These are phyloP conservation scores for Saccharata proteae DNA, from an alignment of 2,329 filamentous ascomycete genomes.

Conservation along the genomic window DNA sequence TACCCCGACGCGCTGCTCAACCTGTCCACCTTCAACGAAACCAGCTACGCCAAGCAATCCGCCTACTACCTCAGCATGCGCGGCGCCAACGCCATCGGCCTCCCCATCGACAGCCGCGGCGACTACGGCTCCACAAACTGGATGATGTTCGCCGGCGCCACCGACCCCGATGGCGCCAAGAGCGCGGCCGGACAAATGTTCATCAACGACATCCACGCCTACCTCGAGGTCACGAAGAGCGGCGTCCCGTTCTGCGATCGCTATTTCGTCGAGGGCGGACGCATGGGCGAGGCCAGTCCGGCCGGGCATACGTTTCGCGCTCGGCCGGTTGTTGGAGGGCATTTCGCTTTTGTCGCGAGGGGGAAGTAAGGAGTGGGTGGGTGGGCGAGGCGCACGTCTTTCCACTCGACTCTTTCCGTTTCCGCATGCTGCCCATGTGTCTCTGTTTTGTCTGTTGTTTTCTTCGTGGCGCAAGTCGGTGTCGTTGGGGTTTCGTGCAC, in stretches of 20 bases:
- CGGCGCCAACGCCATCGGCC: slow-evolving; percentile 18
- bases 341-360: slow-evolving; percentile 30
- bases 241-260: slow-evolving; percentile 31
- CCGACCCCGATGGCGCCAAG: background rate
- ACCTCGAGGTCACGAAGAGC: slow-evolving; percentile 29
- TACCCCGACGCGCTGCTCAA: slow-evolving; percentile 29
- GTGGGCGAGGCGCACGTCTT: no score
- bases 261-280: slow-evolving; percentile 23
- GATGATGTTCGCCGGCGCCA: slow-evolving; percentile 29
- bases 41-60: slow-evolving; percentile 24
- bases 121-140: slow-evolving; percentile 33
- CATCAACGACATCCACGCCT: slow-evolving; percentile 28
- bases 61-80: slow-evolving; percentile 23
- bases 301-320: slow-evolving; percentile 20
- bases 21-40: slow-evolving; percentile 24
- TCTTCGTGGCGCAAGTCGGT: no score
- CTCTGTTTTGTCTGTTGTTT: no score
- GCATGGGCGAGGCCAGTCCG: slow-evolving; percentile 11
- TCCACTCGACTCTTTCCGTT: no score
- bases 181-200: slow-evolving; percentile 14
- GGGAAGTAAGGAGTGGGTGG: no score
- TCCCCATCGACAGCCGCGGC: slow-evolving; percentile 20
- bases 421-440: no score
- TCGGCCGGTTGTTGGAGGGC: slow-evolving; percentile 31
- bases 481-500: no score